Evolutionary conservation across 139 green algal species (phyloP), one percentile per base, ranked within the genome.

Genomic region (Coccomyxa sp.): DNA sequence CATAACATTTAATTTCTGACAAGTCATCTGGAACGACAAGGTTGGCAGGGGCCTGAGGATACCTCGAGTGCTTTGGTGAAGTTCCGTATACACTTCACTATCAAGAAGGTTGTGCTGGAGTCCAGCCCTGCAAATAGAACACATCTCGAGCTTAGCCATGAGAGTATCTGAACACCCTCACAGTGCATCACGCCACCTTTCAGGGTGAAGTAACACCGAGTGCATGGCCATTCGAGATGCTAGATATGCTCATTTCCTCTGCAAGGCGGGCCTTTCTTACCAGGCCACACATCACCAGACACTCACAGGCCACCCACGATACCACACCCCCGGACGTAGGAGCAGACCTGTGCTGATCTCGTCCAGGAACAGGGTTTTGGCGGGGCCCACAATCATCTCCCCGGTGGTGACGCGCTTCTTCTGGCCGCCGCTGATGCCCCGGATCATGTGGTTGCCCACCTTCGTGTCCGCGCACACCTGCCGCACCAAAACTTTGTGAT

Each of bases 401-500:
- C 72, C 76, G 34, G 70, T 50, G 24, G 91, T 95, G 31, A 97
- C 85, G 50, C 92, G 86, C 82, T 95, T 92, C 38, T 87, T 83
- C 87, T 97, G 87, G 22, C 91, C 92, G 12, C 92, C 92, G 41
- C 84, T 92, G 70, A 96, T 84, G 75, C 92, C 92, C 4, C 92
- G 81, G 55, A 93, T 40, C 87, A 94, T 89, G 39, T 80, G 76
- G 72, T 91, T 89, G 10, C 92, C 92, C 27, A 96, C 87, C 18
- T 90, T 44, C 9, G 92, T 96, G 85, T 95, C 88, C 39, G 55
- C 82, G 88, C 78, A 82, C 1, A 82, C 70, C 78, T 82, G 70
- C 44, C 34, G n/a, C n/a, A n/a, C n/a, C n/a, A n/a, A n/a, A n/a
- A n/a, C n/a, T n/a, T n/a, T n/a, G n/a, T n/a, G n/a, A n/a, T n/a